Evolutionary conservation across 345 rosid genomes (phyloP), one percentile per base, ranked within the genome.

Genomic region (Reutealis trisperma): DNA sequence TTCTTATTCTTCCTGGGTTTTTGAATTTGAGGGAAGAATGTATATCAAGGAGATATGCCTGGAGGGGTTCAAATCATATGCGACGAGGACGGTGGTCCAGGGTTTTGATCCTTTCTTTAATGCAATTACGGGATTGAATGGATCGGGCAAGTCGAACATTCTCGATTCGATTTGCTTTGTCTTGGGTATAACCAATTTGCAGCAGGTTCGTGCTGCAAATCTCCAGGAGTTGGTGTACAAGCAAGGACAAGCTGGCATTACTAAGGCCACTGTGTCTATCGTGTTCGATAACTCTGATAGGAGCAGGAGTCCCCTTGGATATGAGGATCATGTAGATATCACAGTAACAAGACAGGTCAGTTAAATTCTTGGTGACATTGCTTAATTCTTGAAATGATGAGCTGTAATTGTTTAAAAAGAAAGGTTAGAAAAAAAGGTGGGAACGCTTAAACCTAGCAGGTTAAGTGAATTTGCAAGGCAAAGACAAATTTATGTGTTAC

Each of bases 211-310:
- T 24, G 99, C 99, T 57, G 85, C 98, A 7, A 96, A 94, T 82
- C 92, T 96, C 21, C 99, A 96, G 82, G 99, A 96, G 90, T 93
- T 94, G 54, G 99, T 96, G 8, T 96, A 96, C 86, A 96, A 96
- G 90, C 99, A 96, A 87, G 99, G 99, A 1, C 99, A 96, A 83
- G 99, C 99, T 58, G 99, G 99, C 62, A 92, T 96, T 37, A 94
- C 99, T 11, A 96, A 92, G 64, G 97, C 98, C 9, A 96, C 99
- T 0, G 99, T 96, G 2, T 94, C 97, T 1, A 83, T 96, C 41
- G 88, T 93, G 49, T 96, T 96, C 13, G 97, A 94, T 74, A 96
- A 96, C 49, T 90, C 97, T n/a, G 89, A 96, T 62, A 74, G 94
- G 84, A 76, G 80, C 61, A 73, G 92, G 32, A 94, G 99, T 54